These are phyloP conservation scores for Mycosphaerella sp. DNA, from an alignment of 2,329 filamentous ascomycete species.

Conservation along the genomic window DNA sequence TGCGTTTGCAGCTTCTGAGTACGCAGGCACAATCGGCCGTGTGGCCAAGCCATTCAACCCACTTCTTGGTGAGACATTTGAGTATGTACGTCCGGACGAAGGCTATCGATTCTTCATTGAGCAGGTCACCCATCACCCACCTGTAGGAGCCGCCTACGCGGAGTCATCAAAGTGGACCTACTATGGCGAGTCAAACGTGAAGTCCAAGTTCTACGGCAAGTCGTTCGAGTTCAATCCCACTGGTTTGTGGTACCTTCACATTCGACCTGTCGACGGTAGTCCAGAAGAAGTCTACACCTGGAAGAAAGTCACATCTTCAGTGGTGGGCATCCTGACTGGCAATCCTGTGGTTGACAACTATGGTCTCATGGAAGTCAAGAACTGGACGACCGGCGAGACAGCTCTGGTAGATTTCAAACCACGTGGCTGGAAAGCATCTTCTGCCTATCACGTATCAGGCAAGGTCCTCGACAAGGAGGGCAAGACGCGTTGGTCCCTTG, in stretches of 20 bases:
- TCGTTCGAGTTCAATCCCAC: constrained; percentile 96
- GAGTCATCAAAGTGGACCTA: constrained; percentile 95
- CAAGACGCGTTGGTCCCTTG: constrained; percentile 80
- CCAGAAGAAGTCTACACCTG: constrained; percentile 78
- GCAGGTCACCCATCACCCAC: constrained; percentile 96
- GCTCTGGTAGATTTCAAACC: constrained; percentile 88
- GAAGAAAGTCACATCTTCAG: constrained; percentile 97
- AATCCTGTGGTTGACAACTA: constrained; percentile 98
- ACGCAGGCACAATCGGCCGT: constrained; percentile 91
- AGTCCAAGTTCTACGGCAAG: constrained; percentile 95
- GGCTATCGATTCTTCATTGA: constrained; percentile 98
- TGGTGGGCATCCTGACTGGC: constrained; percentile 97
- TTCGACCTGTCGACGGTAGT: constrained; percentile 68
- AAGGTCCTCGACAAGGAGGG: constrained; percentile 75
- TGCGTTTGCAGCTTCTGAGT: constrained; percentile 92
- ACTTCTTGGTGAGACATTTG: constrained; percentile 90
- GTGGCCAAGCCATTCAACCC: constrained; percentile 99
- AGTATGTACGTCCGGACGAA: constrained; percentile 92
- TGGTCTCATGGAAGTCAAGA: constrained; percentile 93
- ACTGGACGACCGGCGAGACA: constrained; percentile 92
- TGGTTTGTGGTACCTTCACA: constrained; percentile 90
- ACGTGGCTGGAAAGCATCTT: constrained; percentile 90
- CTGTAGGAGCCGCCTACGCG: constrained; percentile 85
- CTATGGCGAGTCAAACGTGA: constrained; percentile 88
- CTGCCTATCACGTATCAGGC: constrained; percentile 80